Base-by-base conservation (phyloP, 163 green algal genomes). In the Volvox carteri region DNA sequence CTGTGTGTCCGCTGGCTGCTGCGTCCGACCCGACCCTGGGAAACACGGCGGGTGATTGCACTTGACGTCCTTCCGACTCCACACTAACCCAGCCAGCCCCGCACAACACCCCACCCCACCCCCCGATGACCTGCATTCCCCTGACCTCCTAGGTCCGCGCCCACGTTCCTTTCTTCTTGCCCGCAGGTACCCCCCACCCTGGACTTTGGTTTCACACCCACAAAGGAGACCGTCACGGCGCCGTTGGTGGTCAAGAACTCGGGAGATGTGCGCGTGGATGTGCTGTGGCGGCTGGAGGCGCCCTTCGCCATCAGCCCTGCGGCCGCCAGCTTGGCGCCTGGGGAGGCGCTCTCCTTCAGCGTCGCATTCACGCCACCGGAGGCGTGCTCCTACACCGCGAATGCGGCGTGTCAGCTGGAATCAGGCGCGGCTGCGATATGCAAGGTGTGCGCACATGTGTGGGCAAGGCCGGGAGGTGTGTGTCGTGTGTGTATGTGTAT, bases 131-230 rank as follows among this genome's bases (percentile, higher is more conserved):
- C n/a, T n/a, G n/a, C n/a, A n/a, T n/a, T n/a, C n/a, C n/a, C n/a
- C n/a, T n/a, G n/a, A n/a, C n/a, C n/a, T n/a, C n/a, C n/a, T n/a
- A n/a, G n/a, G n/a, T n/a, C n/a, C n/a, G n/a, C n/a, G n/a, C n/a
- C n/a, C n/a, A n/a, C n/a, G n/a, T n/a, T n/a, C n/a, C n/a, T n/a
- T n/a, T n/a, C n/a, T n/a, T n/a, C n/a, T n/a, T n/a, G 12, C 54
- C 54, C 54, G 7, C 88, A 95, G 94, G 85, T 95, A 30, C 93
- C 91, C 0, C n/a, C 90, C 18, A 56, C 54, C 2, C 65, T 96
- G 23, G 90, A 95, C 60, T 96, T 97, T 89, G 93, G 94, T 12
- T 95, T 94, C 62, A 87, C 92, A 41, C 86, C 95, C 25, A 91
- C 85, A 46, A 92, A 92, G 72, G 93, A 95, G 86, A 60, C 56